Evolutionary conservation across 2,329 filamentous ascomycete species (phyloP), one percentile per base, ranked within the genome.

Genomic region (Furcasterigmium furcatum): DNA sequence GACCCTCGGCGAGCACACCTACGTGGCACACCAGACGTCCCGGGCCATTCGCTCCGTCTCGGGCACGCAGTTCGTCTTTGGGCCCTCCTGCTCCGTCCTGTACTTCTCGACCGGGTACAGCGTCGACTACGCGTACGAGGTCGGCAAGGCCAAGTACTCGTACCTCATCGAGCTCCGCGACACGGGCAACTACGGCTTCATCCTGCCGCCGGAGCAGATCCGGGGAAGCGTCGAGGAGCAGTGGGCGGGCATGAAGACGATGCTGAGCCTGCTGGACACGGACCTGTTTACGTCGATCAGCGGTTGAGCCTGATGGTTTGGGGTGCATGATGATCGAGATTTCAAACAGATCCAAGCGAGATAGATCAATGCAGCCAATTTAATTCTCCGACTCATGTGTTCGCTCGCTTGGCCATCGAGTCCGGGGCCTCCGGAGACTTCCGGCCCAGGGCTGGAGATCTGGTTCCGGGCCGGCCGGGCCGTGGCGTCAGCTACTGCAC

Each of bases 141-240:
- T 60, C 1, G 56, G 52, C 12, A 47, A 52, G 5, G 56, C 58
- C 0, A 59, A 68, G 21, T 67, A 62, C 29, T 66, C 65, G 2
- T 70, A 65, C 52, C 64, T 65, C 3, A 62, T 70, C 16, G 66
- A 70, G 55, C 56, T 68, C 9, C 45, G 55, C 3, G 62, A 66
- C 24, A 64, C 55, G 9, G 61, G 61, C 1, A 55, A 58, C 16
- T 62, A 60, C 29, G 67, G 67, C 0, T 70, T 70, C 22, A 52
- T 68, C 6, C 55, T 70, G 30, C 67, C 67, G 0, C 56, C 65
- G 0, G 55, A 59, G 34, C 62, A 68, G 52, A 70, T 70, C 22
- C 41, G 58, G 9, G 61, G 63, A 0, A 66, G 59, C 6, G 59
- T 57, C 0, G 52, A 59, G 42, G 67, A 70, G 54, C 55, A 61